Percentiles rank a stretch among this genome's conserved stretches.
Conservation (phyloP, 73 alveolate genomes). For the Stentor roeselii region DNA sequence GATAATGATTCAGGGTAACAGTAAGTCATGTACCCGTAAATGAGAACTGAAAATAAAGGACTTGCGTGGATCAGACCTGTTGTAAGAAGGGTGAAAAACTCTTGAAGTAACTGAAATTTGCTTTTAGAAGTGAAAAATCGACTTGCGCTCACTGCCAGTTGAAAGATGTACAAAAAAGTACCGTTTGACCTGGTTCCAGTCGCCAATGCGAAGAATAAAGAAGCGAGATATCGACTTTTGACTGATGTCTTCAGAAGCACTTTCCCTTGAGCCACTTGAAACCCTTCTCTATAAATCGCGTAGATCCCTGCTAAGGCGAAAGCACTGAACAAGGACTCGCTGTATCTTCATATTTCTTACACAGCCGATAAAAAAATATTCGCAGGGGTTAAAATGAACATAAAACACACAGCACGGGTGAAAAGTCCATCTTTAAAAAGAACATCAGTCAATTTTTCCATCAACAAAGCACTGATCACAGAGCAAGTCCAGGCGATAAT, state of each 20-base stretch:
- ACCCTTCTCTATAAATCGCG: neutral
- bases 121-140: neutral
- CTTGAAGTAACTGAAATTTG: neutral
- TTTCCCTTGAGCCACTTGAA: neutral
- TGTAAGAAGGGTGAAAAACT: neutral
- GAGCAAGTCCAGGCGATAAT: constrained; percentile 5
- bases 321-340: neutral
- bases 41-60: neutral
- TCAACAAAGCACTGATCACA: neutral
- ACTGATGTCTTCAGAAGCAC: neutral
- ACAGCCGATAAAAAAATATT: constrained; percentile 21
- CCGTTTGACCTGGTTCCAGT: constrained; percentile 24
- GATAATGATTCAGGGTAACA: neutral
- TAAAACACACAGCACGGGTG: neutral
- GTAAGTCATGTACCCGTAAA: neutral
- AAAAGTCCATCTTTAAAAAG: neutral
- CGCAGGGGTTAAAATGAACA: constrained; percentile 14
- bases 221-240: neutral
- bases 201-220: constrained; percentile 22
- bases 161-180: constrained; percentile 1
- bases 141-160: neutral
- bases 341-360: neutral
- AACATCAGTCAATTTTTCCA: neutral
- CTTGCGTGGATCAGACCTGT: neutral
- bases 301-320: neutral